These are phyloP conservation scores for Karstenula rhodostoma DNA, from an alignment of 2,329 filamentous ascomycete genomes.

Conservation along the genomic window DNA sequence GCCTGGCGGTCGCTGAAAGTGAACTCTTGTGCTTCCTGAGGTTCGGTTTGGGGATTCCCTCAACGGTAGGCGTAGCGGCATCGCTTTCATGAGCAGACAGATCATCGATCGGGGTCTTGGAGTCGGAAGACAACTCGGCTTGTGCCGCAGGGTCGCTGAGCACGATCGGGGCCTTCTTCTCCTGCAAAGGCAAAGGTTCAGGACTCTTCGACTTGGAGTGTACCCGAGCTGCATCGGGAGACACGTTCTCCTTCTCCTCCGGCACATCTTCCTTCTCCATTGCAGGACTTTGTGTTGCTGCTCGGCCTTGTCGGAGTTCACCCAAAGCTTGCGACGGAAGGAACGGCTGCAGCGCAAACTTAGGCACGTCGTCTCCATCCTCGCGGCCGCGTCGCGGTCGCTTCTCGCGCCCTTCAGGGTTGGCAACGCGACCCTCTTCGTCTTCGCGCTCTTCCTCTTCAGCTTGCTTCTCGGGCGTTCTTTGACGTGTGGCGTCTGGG, in stretches of 20 bases:
- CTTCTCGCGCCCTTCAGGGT: conserved; percentile 75
- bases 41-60: conserved; percentile 31
- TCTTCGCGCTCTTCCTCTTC: conserved; percentile 58
- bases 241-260: conserved; percentile 49
- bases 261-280: conserved; percentile 33
- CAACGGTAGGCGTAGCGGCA: conserved; percentile 39
- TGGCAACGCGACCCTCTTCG: conserved; percentile 67
- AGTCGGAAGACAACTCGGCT: conserved; percentile 24
- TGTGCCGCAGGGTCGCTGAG: conserved; percentile 21
- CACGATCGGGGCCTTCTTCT: conserved; percentile 19
- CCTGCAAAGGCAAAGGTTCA: conserved; percentile 29
- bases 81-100: conserved; percentile 39
- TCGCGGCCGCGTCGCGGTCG: conserved; percentile 71
- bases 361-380: conserved; percentile 76
- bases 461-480: conserved; percentile 55
- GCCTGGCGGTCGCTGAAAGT: conserved; percentile 74
- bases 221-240: conserved; percentile 33
- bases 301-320: conserved; percentile 37
- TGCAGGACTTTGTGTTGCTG: conserved; percentile 30
- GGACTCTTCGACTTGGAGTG: conserved; percentile 42
- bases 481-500: conserved; percentile 58
- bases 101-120: conserved; percentile 32
- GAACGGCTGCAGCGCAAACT: conserved; percentile 67
- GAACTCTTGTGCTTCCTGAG: conserved; percentile 57
- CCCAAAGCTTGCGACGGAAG: conserved; percentile 49